phyloP scores from a whole-genome alignment of 2,329 filamentous ascomycete genomes.

The Falciphora oryzae region DNA sequence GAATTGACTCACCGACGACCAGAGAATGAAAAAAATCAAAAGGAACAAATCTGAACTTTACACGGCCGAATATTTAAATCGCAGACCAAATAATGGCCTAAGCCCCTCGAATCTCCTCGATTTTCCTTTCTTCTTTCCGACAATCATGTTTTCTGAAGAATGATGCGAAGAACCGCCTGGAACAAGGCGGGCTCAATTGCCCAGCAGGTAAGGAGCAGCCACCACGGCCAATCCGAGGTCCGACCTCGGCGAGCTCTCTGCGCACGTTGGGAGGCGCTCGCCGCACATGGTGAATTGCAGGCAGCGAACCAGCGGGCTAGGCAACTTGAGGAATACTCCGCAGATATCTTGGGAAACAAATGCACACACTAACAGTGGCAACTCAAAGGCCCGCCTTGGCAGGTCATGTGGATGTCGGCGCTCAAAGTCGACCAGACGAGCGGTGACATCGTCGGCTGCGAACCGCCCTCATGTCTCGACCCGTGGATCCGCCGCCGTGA shows the following conservation, averaged over 20 bases:
- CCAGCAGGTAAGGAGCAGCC: constrained; percentile 22
- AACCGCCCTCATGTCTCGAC: background rate
- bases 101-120: background rate
- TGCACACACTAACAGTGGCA: background rate
- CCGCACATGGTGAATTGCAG: background rate
- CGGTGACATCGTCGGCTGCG: background rate
- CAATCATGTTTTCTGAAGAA: constrained; percentile 5
- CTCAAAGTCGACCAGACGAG: background rate
- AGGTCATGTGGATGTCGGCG: background rate
- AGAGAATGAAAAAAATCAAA: no score
- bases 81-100: background rate
- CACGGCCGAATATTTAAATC: background rate
- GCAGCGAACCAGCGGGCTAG: no score
- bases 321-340: no score
- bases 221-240: background rate
- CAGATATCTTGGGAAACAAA: no score
- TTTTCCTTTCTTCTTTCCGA: background rate
- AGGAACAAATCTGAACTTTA: background rate
- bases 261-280: no score
- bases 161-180: constrained; percentile 31
- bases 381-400: background rate
- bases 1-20: background rate
- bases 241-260: constrained; percentile 6
- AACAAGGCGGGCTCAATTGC: constrained; percentile 32
- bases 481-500: background rate